phyloP scores from a whole-genome alignment of 1,284 basidiomycete genomes.

The Fomitopsis betulina region DNA sequence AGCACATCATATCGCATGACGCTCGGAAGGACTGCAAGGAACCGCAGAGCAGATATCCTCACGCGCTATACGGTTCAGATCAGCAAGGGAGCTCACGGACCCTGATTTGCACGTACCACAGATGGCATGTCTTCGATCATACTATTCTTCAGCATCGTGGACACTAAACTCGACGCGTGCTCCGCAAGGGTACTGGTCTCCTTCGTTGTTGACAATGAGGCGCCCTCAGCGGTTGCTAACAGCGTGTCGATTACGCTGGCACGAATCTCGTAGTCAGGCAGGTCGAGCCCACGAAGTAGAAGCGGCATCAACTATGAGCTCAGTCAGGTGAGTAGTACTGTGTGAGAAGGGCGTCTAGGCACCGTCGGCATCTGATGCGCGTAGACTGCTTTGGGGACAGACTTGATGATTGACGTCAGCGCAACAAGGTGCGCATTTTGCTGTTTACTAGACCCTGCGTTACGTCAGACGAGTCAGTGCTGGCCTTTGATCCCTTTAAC shows the following conservation, averaged over 20 bases:
- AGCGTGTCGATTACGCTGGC: slow-evolving; percentile 81
- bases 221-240: slow-evolving; percentile 60
- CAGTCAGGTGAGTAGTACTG: neutral
- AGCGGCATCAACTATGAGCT: slow-evolving; percentile 75
- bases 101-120: slow-evolving; percentile 35
- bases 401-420: slow-evolving; percentile 77
- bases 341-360: slow-evolving; percentile 17
- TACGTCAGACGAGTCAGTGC: neutral
- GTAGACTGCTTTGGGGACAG: slow-evolving; percentile 77
- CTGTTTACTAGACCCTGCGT: slow-evolving; percentile 38
- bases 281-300: slow-evolving; percentile 78
- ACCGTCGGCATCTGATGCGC: slow-evolving; percentile 65
- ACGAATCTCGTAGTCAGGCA: slow-evolving; percentile 72
- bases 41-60: slow-evolving; percentile 71
- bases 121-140: slow-evolving; percentile 45
- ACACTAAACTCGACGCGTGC: slow-evolving; percentile 67
- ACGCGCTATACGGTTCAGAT: slow-evolving; percentile 46
- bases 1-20: slow-evolving; percentile 77
- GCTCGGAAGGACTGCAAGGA: slow-evolving; percentile 68
- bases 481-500: too few species aligned
- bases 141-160: slow-evolving; percentile 68
- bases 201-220: slow-evolving; percentile 14
- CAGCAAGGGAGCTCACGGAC: slow-evolving; percentile 4
- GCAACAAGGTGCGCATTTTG: slow-evolving; percentile 81
- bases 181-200: slow-evolving; percentile 50